A percentile compares a stretch with the other conserved stretches of the same genome.
Conservation (phyloP, 257 asterid genomes). For the Fraxinus anomala region DNA sequence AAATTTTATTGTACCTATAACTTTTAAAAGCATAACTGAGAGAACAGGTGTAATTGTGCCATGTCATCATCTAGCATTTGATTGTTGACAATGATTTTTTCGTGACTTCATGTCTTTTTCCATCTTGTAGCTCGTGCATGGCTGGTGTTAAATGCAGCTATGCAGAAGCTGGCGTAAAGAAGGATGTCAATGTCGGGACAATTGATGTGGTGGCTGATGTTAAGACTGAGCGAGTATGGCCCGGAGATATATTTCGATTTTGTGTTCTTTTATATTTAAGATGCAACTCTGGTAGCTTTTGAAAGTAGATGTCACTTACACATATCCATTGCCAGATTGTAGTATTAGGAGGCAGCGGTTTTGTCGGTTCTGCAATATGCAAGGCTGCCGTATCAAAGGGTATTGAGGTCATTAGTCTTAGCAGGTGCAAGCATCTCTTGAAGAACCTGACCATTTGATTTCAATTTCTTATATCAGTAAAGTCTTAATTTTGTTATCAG, state of each 20-base stretch:
- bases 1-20: not conserved
- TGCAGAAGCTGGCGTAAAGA: slow-evolving; percentile 44
- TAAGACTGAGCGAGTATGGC: slow-evolving; percentile 73
- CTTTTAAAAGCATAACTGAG: not conserved
- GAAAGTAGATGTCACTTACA: slow-evolving; percentile 20
- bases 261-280: not conserved
- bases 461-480: slow-evolving; percentile 22
- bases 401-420: slow-evolving; percentile 89
- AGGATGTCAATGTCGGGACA: slow-evolving; percentile 44
- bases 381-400: slow-evolving; percentile 98
- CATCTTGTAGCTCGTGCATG: slow-evolving; percentile 42
- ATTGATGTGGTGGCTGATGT: slow-evolving; percentile 91
- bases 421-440: slow-evolving; percentile 64
- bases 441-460: slow-evolving; percentile 26
- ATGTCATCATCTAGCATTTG: not conserved
- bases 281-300: slow-evolving; percentile 21
- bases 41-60: not conserved
- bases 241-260: slow-evolving; percentile 13
- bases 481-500: not conserved
- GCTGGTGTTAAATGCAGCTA: slow-evolving; percentile 70
- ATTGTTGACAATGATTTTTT: slow-evolving; percentile 19
- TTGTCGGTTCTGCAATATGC: slow-evolving; percentile 97
- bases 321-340: slow-evolving; percentile 61
- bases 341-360: slow-evolving; percentile 96
- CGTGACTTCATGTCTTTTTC: slow-evolving; percentile 1